Evolutionary conservation across 768 basidiomycete genomes (phyloP).

Genomic region (Gelatoporia subvermispora): DNA sequence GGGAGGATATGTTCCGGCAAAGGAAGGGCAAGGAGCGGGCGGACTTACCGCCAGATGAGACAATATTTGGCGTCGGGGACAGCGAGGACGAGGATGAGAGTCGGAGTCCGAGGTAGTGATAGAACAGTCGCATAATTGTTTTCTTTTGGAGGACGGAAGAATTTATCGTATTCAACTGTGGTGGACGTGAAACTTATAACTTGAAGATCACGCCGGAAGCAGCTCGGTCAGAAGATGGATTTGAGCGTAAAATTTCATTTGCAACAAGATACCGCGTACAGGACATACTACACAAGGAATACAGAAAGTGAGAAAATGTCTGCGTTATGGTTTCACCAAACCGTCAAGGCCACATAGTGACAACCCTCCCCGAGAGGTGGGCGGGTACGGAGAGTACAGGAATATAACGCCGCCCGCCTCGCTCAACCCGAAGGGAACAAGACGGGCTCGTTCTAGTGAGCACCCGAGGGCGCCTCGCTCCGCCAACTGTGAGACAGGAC

Average conservation of each 20-base stretch:
- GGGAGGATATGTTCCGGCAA: slow-evolving; percentile 9
- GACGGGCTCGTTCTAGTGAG: slow-evolving; percentile 46
- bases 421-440: slow-evolving; percentile 41
- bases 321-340: slow-evolving; percentile 79
- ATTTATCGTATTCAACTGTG: too few relatives aligned
- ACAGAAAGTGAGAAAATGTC: slow-evolving; percentile 35
- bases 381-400: slow-evolving; percentile 68
- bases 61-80: slow-evolving; percentile 43
- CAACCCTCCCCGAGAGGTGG: slow-evolving; percentile 34
- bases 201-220: too few relatives aligned
- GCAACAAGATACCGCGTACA: too few relatives aligned
- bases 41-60: slow-evolving; percentile 25
- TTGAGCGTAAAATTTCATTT: too few relatives aligned
- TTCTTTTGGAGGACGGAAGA: too few relatives aligned
- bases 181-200: too few relatives aligned
- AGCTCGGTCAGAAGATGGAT: too few relatives aligned
- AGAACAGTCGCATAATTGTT: too few relatives aligned
- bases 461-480: slow-evolving; percentile 61
- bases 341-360: slow-evolving; percentile 81
- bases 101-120: too few relatives aligned
- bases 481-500: slow-evolving; percentile 68
- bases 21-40: slow-evolving; percentile 35
- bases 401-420: slow-evolving; percentile 68
- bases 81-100: slow-evolving; percentile 37
- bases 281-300: not conserved